Conservation (phyloP, 192 early-diverging fungal species). For the Coemansia sp. region DNA sequence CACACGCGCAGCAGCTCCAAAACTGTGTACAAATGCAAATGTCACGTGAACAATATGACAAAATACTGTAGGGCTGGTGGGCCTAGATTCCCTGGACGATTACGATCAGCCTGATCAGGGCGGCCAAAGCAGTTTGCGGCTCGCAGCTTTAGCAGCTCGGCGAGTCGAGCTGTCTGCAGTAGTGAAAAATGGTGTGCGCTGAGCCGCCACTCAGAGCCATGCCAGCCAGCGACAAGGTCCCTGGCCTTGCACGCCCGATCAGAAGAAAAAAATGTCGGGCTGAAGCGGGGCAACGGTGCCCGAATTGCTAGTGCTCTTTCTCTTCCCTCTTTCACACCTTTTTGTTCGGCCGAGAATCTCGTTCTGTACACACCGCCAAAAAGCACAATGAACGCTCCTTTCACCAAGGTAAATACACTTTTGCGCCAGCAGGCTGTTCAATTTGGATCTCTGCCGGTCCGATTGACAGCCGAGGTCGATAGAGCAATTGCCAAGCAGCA, state of each 20-base stretch:
- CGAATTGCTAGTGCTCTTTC: slow-evolving; percentile 25
- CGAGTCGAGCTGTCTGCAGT: slow-evolving; percentile 4
- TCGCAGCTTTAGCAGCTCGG: neutral
- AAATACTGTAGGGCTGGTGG: neutral
- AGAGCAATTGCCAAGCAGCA: neutral
- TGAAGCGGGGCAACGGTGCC: neutral
- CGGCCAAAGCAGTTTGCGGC: slow-evolving; percentile 3
- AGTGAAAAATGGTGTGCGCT: slow-evolving; percentile 4
- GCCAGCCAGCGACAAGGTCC: slow-evolving; percentile 14
- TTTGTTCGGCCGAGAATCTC: slow-evolving; percentile 32
- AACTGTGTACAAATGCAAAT: neutral
- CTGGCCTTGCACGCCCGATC: slow-evolving; percentile 8
- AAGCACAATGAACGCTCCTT: slow-evolving; percentile 55
- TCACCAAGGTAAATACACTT: slow-evolving; percentile 48
- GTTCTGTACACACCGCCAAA: slow-evolving; percentile 26
- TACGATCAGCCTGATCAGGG: slow-evolving; percentile 5
- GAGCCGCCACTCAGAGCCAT: neutral
- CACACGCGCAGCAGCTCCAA: neutral
- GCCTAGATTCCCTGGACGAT: neutral
- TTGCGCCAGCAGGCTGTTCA: neutral
- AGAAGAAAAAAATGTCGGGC: slow-evolving; percentile 7
- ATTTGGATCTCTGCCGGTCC: slow-evolving; percentile 1
- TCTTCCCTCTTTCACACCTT: slow-evolving; percentile 24
- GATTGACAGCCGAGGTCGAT: neutral
- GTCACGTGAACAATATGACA: neutral